Base-by-base conservation (phyloP, 441 rosid species). In the Daphne laureola region DNA sequence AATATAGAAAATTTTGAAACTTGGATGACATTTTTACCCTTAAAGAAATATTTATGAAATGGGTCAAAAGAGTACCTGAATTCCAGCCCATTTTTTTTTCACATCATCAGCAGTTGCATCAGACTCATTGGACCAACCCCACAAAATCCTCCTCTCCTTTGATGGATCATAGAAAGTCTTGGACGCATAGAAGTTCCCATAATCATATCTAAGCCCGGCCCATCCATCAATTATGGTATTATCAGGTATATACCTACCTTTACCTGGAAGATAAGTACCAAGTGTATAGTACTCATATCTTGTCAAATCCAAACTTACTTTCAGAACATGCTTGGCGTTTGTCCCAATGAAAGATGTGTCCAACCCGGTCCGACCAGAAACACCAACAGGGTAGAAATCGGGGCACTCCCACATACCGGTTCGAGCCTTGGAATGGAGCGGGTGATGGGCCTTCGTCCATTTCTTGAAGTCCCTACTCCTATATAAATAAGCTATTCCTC, bases 101-200 rank as follows among this genome's bases (percentile, higher is more conserved):
- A 45, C 57, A 46, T 89, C 88, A 49, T 72, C 75, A 0, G 17
- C 0, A 6, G 8, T 15, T 0, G 80, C 4, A 59, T 92, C 97
- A 0, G 98, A 89, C 36, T 92, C 98, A 49, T 89, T 89, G 14
- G 80, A 78, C 98, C 98, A 93, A 61, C 96, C 95, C 90, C 87
- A 86, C 18, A 89, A 53, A 36, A 89, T 50, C 65, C 98, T 75
- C 55, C 97, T 65, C 3, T 73, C 62, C 61, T 69, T 84, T 5
- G 23, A 56, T n/a, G 73, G 58, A 51, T 92, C 97, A 42, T 72
- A 89, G 63, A 92, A 92, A 1, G 91, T 69, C 61, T 92, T 89
- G 0, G 98, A 92, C 1, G 98, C 98, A 15, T 89, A 92, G 38
- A 65, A 89, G 43, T 86, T 92, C 0, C 98, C 98, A 49, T 84